Conservation (phyloP, 1,284 basidiomycete genomes). For the Phellinidium pouzarii region DNA sequence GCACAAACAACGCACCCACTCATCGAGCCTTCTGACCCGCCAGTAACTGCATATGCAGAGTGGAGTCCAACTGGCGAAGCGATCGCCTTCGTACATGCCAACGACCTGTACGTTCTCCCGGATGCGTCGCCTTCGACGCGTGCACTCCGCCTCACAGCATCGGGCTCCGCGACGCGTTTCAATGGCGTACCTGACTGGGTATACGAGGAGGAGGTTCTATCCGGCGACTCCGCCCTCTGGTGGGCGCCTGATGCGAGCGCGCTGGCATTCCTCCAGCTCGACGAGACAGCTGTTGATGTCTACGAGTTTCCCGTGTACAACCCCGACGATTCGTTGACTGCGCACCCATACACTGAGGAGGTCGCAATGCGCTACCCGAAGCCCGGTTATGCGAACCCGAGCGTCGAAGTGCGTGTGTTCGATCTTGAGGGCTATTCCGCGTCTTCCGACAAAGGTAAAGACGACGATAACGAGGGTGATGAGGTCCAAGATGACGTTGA, state of each 20-base stretch:
- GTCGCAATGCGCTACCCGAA: constrained; percentile 87
- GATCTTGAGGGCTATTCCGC: constrained; percentile 48
- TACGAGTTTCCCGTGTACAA: constrained; percentile 91
- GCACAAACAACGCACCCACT: constrained; percentile 62
- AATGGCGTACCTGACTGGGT: constrained; percentile 97
- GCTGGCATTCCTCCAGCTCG: constrained; percentile 80
- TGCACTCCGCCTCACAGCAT: constrained; percentile 75
- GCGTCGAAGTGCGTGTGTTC: constrained; percentile 82
- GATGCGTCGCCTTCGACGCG: constrained; percentile 41
- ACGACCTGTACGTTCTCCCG: constrained; percentile 79
- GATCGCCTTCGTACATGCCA: constrained; percentile 76
- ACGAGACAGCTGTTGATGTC: constrained; percentile 84
- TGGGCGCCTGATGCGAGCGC: constrained; percentile 82
- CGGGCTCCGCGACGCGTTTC: constrained; percentile 81
- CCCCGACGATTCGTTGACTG: constrained; percentile 61
- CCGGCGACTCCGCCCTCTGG: constrained; percentile 74
- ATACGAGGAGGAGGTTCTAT: constrained; percentile 91
- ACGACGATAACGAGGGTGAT: constrained; percentile 16
- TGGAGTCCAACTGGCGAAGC: constrained; percentile 82
- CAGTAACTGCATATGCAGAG: constrained; percentile 68
- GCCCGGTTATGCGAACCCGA: constrained; percentile 87
- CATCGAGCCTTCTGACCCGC: constrained; percentile 55
- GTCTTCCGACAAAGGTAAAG: constrained; percentile 1
- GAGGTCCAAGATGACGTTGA: constrained; percentile 28
- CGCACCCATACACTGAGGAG: constrained; percentile 74